Evolutionary conservation across 345 rosid genomes (phyloP), one percentile per base, ranked within the genome.

Genomic region (Linum tenue): DNA sequence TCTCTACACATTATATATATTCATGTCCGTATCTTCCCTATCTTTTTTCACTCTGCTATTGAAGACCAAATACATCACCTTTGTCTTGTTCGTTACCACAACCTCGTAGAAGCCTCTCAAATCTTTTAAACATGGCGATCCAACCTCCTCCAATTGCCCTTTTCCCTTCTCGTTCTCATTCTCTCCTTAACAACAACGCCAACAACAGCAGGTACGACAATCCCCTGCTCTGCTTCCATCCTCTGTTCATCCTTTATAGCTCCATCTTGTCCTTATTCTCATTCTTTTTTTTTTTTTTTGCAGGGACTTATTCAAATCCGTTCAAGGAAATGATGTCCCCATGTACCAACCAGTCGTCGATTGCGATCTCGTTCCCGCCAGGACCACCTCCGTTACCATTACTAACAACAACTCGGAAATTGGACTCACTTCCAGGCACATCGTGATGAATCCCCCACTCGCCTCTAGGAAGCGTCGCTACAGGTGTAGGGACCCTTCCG

Each of bases 261-360:
- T 62, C 6, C 39, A 17, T 64, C 5, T 40, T 56, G 48, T 15
- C 10, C 35, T 1, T 31, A 22, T 31, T 41, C 39, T 62, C 35
- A 11, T 68, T 56, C 3, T 22, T 60, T 42, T 48, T 61, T 16
- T 44, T 59, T 64, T 10, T 38, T 39, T 72, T 59, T 63, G 56
- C 80, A 84, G 91, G 67, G 81, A 83, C 72, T 77, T 77, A 56
- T 70, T 73, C 56, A 80, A 81, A 41, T 39, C 74, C 1, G 69
- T 68, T 66, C 77, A 83, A 76, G 80, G 59, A 55, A 75, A 77
- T 71, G 66, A 78, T 71, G 66, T 43, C 0, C 37, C 55, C 38
- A 12, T 75, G 59, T 73, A 70, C 67, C 85, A 82, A 56, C 56
- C 78, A n/a, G 59, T 79, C 42, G 62, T 64, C 14, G 14, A 48